Base-by-base conservation (phyloP, 2,329 filamentous ascomycete genomes). In the Ophiostoma piceae region DNA sequence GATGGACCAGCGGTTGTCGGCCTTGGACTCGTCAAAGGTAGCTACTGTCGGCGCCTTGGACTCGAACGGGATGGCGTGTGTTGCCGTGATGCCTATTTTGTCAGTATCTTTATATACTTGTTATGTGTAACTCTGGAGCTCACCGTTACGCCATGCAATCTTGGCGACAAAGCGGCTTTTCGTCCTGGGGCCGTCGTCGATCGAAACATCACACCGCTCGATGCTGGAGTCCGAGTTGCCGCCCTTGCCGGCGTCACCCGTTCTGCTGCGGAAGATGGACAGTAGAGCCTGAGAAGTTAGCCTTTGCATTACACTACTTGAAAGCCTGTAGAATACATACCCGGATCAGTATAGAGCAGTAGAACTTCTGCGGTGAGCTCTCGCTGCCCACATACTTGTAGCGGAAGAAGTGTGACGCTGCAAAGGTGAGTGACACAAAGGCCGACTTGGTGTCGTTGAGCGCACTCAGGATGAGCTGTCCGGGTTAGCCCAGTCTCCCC, bases 381-480 rank as follows among this genome's bases (percentile, higher is more conserved):
- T 80, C 77, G 43, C 75, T 79, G 26, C 85, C 85, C 69, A 86
- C 83, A 74, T 88, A 94, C 68, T 86, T 84, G 78, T 93, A 94
- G 47, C 84, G 85, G 7, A 88, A 93, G 80, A 94, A 94, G 54
- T 86, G 84, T 73, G 82, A 85, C 57, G 86, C 84, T 62, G 89
- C 82, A 68, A 94, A 87, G 8, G 85, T 85, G 75, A 92, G 89
- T 71, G 89, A 90, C 35, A 89, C 88, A 77, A 94, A 94, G 22
- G 90, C 90, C 3, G 91, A 92, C 76, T 92, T 92, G 70, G 91
- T 92, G n/a, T 86, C 85, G 77, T 94, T 94, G 73, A 94, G 81
- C 16, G 91, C 88, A 16, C 90, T 92, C 69, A 94, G 82, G 4
- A 89, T 83, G 73, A 94, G 84, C 91, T 92, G 65, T 37, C 16